A percentile compares a stretch with the other conserved stretches of the same genome.
Conservation (phyloP, 1,284 basidiomycete genomes). For the Melampsora medusae region DNA sequence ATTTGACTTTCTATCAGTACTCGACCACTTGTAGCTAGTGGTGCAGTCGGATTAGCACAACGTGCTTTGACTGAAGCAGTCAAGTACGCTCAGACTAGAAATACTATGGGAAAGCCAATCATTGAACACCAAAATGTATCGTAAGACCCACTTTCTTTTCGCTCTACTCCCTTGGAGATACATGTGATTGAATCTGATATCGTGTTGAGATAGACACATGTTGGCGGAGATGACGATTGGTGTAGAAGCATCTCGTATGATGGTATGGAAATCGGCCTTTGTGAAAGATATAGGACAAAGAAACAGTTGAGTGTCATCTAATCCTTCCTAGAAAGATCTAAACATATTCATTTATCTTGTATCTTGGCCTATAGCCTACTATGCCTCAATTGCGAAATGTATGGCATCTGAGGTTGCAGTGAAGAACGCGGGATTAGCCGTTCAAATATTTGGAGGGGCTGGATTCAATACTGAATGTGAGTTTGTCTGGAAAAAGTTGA, state of each 20-base stretch:
- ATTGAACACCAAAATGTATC: slow-evolving; percentile 61
- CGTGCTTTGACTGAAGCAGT: slow-evolving; percentile 61
- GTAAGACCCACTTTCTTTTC: slow-evolving; percentile 55
- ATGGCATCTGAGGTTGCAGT: slow-evolving; percentile 58
- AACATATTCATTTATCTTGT: not conserved
- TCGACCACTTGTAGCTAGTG: slow-evolving; percentile 59
- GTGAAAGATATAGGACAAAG: slow-evolving; percentile 59
- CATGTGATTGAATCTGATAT: not conserved
- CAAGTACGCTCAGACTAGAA: slow-evolving; percentile 60
- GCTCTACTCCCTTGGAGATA: not conserved
- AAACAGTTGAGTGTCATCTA: slow-evolving; percentile 56
- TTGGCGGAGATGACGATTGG: slow-evolving; percentile 62
- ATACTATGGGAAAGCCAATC: slow-evolving; percentile 62
- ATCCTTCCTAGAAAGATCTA: not conserved
- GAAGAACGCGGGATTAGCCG: slow-evolving; percentile 59
- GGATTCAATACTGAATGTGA: slow-evolving; percentile 50
- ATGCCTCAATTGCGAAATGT: slow-evolving; percentile 62
- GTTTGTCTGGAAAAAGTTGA: not conserved
- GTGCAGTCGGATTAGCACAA: slow-evolving; percentile 61
- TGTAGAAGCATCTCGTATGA: slow-evolving; percentile 58
- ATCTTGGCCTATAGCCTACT: slow-evolving; percentile 54
- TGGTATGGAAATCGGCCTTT: slow-evolving; percentile 61
- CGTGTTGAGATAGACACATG: slow-evolving; percentile 56
- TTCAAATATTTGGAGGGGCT: slow-evolving; percentile 56
- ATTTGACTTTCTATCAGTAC: slow-evolving; percentile 40